Conservation (phyloP, 1,284 basidiomycete species). For the Garcileccinum viscosum region DNA sequence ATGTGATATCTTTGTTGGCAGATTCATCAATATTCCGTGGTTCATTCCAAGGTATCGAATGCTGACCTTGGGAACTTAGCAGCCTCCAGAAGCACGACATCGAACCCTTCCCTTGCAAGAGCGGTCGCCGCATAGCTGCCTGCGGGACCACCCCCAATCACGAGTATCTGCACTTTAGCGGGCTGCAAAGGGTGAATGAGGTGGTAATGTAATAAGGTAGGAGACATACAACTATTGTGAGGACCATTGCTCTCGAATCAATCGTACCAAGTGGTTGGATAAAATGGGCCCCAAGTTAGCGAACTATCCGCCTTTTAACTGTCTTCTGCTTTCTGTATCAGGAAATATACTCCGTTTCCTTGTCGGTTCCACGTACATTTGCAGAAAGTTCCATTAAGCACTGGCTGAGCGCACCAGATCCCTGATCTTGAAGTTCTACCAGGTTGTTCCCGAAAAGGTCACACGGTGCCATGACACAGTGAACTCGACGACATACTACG, state of each 20-base stretch:
- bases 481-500: not conserved
- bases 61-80: not conserved
- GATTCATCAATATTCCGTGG: not conserved
- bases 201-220: not conserved
- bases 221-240: slow-evolving; percentile 1
- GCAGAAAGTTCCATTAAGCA: not conserved
- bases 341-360: too few relatives aligned
- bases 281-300: not conserved
- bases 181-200: not conserved
- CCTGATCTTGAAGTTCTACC: not conserved
- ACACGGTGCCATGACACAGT: not conserved
- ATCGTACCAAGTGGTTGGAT: not conserved
- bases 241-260: not conserved
- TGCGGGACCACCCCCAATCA: not conserved
- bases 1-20: not conserved
- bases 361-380: not conserved
- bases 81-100: not conserved
- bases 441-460: not conserved
- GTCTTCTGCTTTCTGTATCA: not conserved
- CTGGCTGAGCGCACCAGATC: not conserved
- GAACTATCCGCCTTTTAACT: not conserved
- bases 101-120: not conserved
- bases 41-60: not conserved
- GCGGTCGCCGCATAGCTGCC: not conserved
- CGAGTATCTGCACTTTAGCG: not conserved